Evolutionary conservation across 75 land plant species (phyloP), one percentile per base, ranked within the genome.

Genomic region (Sequoia sempervirens): DNA sequence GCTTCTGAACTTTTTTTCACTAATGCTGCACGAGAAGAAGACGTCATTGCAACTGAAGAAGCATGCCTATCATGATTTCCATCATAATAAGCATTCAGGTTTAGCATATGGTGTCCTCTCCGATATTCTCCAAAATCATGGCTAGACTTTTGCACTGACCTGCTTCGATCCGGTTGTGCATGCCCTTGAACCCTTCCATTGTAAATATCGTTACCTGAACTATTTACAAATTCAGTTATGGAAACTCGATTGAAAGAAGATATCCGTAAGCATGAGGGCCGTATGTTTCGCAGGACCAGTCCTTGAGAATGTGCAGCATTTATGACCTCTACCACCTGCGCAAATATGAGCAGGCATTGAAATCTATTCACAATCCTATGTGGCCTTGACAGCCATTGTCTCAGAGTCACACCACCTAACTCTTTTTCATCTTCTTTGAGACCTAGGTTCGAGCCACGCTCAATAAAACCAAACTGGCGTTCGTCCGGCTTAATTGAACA

Each of bases 261-360:
- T 78, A 97, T 83, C 69, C 95, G 83, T 54, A 97, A 93, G 82
- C 98, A 97, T 0, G 99, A 97, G 34, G 99, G 99, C 52, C 99
- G 86, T 34, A 95, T 89, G 90, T 92, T 95, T 54, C 89, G 85
- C 80, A 97, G 85, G 56, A 94, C 91, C 30, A 95, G 88, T 30
- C 99, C 99, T 82, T 93, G 99, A 1, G 90, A 86, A 82, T 97
- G 99, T 8, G 99, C 99, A 26, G 86, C 86, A 68, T 90, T 88
- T 72, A 97, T 97, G 82, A 91, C 91, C 74, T 94, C 95, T 40
- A 92, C 91, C 40, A 95, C 89, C 87, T 97, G 99, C 84, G 88
- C 87, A 84, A 97, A 97, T 52, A 97, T 87, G 72, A 94, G 98
- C 68, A 97, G 61, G 79, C 91, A 86, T 53, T 95, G 95, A 3